Base-by-base conservation (phyloP, 139 green algal species). In the Chlorella vulgaris region DNA sequence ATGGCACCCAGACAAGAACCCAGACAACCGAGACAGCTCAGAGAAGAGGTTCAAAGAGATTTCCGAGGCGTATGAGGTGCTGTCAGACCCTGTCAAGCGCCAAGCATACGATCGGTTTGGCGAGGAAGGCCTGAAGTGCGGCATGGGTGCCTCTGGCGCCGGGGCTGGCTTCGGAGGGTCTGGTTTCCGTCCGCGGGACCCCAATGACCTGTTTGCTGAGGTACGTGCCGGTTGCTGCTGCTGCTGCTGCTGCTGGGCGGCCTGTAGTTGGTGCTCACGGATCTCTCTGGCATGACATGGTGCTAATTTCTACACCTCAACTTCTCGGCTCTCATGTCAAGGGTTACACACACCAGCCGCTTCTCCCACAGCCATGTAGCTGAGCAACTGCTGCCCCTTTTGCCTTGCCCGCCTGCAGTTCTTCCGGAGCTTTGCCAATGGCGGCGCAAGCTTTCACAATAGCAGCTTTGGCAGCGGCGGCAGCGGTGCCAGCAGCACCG, bases 41-140 rank as follows among this genome's bases (percentile, higher is more conserved):
- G 86, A 92, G 55, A 83, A 88, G n/a, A 94, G 95, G 83, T 96
- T 96, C 81, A 97, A 98, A 61, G 91, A 97, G 68, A 78, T 98
- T 22, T 90, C 82, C 7, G 94, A 97, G 78, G 94, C 94, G 0
- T 98, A 96, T 50, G 94, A 97, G 66, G 84, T 96, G 35, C 84
- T 97, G 66, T 91, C 89, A 10, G 94, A 98, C 75, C 82, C 92
- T 18, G 68, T 97, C 28, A 98, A 98, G 86, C 84, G 88, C 0
- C 82, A 94, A 70, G 69, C 96, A 1, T 97, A 95, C 78, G 94
- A 97, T 80, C 76, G 68, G 39, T 94, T 88, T 85, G 94, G 94
- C 0, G 93, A 97, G 86, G 93, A 98, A 82, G 94, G 94, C 1
- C 86, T 98, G 2, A 98, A 98, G 76, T 35, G 83, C 33, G 88